These are phyloP conservation scores for Teratosphaeria zuluensis DNA, from an alignment of 2,329 filamentous ascomycete species.

Conservation along the genomic window DNA sequence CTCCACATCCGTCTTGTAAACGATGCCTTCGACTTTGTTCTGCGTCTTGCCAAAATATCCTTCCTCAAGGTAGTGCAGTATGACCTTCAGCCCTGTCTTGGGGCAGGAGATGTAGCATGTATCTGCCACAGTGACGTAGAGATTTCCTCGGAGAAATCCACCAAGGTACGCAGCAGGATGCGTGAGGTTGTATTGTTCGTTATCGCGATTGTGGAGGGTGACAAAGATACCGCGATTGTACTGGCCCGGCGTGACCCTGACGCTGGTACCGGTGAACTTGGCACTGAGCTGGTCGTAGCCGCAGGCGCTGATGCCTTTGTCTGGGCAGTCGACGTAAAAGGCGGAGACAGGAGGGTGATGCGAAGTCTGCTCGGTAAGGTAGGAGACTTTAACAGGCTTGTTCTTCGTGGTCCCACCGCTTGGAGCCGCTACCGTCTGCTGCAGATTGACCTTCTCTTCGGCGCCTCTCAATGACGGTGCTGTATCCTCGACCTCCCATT, in stretches of 20 bases:
- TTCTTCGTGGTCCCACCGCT: conserved; percentile 24
- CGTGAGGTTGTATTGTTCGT: conserved; percentile 90
- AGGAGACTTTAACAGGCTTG: conserved; percentile 67
- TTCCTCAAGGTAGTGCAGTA: conserved; percentile 87
- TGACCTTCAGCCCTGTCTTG: conserved; percentile 84
- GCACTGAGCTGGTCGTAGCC: conserved; percentile 95
- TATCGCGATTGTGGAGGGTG: conserved; percentile 64
- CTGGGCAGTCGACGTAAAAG: conserved; percentile 85
- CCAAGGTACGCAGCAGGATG: conserved; percentile 91
- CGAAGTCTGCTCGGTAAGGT: conserved; percentile 93
- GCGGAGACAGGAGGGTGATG: conserved; percentile 96
- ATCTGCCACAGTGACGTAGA: conserved; percentile 85
- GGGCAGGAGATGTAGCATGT: conserved; percentile 79
- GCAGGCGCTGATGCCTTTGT: conserved; percentile 75
- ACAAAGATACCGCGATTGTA: conserved; percentile 97
- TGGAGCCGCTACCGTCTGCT: conserved; percentile 12
- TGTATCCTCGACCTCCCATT: conserved; percentile 84
- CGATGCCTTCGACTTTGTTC: conserved; percentile 81
- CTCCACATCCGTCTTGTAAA: conserved; percentile 71
- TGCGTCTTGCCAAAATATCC: conserved; percentile 88
- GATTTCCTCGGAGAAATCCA: conserved; percentile 74
- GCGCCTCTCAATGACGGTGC: conserved; percentile 46
- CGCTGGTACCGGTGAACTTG: conserved; percentile 92
- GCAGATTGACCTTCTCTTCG: conserved; percentile 22
- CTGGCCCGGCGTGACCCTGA: conserved; percentile 82